These are phyloP conservation scores for Phallus indusiatus DNA, from an alignment of 768 basidiomycete genomes.

Conservation along the genomic window DNA sequence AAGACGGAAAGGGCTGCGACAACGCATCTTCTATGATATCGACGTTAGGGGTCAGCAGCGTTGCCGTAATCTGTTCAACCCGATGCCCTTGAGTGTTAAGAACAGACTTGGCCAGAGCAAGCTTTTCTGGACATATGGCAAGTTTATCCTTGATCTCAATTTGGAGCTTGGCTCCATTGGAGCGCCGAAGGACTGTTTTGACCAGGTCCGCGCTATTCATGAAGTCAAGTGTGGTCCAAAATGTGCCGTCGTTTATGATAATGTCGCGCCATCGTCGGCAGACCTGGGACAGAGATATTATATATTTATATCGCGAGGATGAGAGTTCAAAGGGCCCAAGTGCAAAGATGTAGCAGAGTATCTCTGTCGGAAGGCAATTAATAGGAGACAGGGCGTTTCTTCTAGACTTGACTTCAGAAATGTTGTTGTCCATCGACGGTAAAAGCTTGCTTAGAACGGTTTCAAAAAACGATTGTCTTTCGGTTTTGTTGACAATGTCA, in stretches of 20 bases:
- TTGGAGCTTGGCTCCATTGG: neutral
- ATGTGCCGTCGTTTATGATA: neutral
- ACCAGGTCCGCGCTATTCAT: neutral
- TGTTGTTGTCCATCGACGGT: no score
- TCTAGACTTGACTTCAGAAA: no score
- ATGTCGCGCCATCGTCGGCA: neutral
- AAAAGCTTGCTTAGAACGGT: no score
- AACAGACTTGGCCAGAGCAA: neutral
- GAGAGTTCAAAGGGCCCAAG: neutral
- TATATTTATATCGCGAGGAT: neutral
- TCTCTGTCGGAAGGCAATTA: neutral
- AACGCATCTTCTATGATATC: neutral
- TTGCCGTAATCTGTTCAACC: neutral
- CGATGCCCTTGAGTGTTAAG: neutral
- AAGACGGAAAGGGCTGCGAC: neutral
- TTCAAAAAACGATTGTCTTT: no score
- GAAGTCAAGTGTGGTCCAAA: neutral
- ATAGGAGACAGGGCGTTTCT: neutral
- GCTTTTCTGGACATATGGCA: neutral
- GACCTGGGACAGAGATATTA: neutral
- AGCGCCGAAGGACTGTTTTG: neutral
- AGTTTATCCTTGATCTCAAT: neutral
- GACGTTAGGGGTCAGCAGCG: neutral
- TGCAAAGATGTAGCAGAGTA: neutral
- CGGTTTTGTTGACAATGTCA: no score